Evolutionary conservation across 2,329 filamentous ascomycete species (phyloP).

Genomic region (Dothistroma pini): DNA sequence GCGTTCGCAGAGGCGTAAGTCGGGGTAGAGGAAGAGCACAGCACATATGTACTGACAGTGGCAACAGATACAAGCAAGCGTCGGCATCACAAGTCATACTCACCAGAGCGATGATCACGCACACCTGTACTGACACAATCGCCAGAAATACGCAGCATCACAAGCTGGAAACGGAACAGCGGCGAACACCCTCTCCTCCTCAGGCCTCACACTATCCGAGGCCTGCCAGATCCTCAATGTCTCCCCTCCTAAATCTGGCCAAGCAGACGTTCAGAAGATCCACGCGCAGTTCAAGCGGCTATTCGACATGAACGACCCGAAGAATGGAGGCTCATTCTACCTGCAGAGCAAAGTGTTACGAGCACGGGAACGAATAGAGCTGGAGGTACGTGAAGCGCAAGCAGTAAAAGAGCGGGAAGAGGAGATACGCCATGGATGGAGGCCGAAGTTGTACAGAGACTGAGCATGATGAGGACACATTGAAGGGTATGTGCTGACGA

Average conservation of each 20-base stretch:
- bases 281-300: constrained; percentile 87
- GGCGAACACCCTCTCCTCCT: constrained; percentile 57
- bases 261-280: constrained; percentile 74
- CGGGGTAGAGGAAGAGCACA: neutral
- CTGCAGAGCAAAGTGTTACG: constrained; percentile 94
- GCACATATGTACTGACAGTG: constrained; percentile 6
- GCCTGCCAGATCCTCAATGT: constrained; percentile 97
- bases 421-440: constrained; percentile 81
- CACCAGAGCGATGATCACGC: neutral
- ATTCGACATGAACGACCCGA: constrained; percentile 90
- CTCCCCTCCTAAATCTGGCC: constrained; percentile 74
- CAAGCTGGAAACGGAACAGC: constrained; percentile 24
- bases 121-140: constrained; percentile 60
- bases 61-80: constrained; percentile 72
- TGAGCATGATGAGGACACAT: constrained; percentile 38
- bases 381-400: constrained; percentile 70
- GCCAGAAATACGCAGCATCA: constrained; percentile 34
- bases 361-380: constrained; percentile 86
- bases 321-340: constrained; percentile 97
- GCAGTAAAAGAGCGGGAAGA: constrained; percentile 70
- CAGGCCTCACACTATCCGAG: constrained; percentile 88
- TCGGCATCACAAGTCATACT: constrained; percentile 61
- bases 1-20: constrained; percentile 75
- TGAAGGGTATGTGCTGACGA: constrained; percentile 22
- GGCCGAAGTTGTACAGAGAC: constrained; percentile 92